These are phyloP conservation scores for Prunus dulcis DNA, from an alignment of 306 rosid genomes.

Conservation along the genomic window DNA sequence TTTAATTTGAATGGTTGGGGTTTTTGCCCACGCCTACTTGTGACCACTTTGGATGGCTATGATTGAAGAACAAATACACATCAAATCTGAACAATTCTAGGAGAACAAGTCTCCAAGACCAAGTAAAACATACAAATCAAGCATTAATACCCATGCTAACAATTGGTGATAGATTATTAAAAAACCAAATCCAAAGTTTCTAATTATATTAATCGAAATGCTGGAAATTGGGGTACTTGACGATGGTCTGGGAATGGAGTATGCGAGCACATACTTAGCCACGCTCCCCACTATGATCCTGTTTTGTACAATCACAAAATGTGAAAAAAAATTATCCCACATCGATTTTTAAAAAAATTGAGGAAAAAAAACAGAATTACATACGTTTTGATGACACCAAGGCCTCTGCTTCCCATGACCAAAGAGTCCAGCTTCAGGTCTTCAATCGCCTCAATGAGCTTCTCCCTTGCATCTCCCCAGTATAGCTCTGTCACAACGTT, in stretches of 20 bases:
- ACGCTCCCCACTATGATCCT: slow-evolving; percentile 87
- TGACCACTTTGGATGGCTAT: no score
- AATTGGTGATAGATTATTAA: background rate
- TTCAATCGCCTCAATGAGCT: slow-evolving; percentile 63
- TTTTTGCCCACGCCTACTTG: no score
- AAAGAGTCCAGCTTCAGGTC: slow-evolving; percentile 74
- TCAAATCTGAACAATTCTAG: no score
- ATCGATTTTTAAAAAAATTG: background rate
- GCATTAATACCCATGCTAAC: background rate
- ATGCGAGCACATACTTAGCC: slow-evolving; percentile 59
- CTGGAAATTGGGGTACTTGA: slow-evolving; percentile 14
- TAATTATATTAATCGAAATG: no score
- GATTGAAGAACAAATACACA: no score
- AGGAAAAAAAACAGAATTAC: background rate
- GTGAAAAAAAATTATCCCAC: background rate
- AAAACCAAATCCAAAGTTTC: background rate
- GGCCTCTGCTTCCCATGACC: slow-evolving; percentile 97
- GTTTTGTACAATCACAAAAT: slow-evolving; percentile 12
- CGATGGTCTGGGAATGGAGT: slow-evolving; percentile 70
- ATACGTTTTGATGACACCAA: slow-evolving; percentile 58
- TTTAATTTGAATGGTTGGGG: no score
- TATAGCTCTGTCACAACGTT: slow-evolving; percentile 54
- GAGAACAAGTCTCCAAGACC: background rate
- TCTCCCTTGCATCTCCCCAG: slow-evolving; percentile 97
- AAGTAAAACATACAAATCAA: background rate